Evolutionary conservation across 169 alveolate genomes (phyloP).

Genomic region (Cryptosporidium xiaoi): DNA sequence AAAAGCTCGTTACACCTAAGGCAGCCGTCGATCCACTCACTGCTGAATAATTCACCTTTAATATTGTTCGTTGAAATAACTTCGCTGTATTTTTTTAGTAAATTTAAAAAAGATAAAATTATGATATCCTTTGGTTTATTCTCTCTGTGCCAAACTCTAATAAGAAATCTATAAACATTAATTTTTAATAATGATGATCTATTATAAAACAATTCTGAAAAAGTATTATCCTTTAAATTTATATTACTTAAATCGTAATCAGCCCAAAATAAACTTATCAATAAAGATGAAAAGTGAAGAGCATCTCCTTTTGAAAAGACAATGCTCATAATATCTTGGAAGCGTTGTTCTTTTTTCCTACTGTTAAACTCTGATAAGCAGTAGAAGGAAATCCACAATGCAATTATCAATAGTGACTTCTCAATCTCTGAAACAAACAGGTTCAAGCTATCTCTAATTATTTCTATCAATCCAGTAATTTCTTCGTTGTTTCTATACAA

Average conservation of each 20-base stretch:
- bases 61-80: background rate
- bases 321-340: background rate
- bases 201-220: background rate
- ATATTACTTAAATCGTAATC: too few species aligned
- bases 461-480: background rate
- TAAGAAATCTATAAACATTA: background rate
- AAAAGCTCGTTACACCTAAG: too few species aligned
- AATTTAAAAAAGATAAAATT: slow-evolving; percentile 28
- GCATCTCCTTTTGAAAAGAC: background rate
- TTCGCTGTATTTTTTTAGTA: slow-evolving; percentile 18
- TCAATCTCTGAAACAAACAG: slow-evolving; percentile 1
- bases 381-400: slow-evolving; percentile 5
- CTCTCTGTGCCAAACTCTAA: slow-evolving; percentile 1
- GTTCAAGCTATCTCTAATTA: background rate
- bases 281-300: slow-evolving; percentile 22
- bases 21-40: slow-evolving; percentile 12
- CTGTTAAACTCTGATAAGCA: slow-evolving; percentile 1
- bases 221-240: background rate
- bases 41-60: background rate
- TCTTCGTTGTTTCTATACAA: background rate
- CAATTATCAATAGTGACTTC: slow-evolving; percentile 7
- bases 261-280: slow-evolving; percentile 32
- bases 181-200: background rate
- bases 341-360: background rate
- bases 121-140: slow-evolving; percentile 20